Conservation (phyloP, 495 filamentous ascomycete genomes). For the Durotheca rogersii region DNA sequence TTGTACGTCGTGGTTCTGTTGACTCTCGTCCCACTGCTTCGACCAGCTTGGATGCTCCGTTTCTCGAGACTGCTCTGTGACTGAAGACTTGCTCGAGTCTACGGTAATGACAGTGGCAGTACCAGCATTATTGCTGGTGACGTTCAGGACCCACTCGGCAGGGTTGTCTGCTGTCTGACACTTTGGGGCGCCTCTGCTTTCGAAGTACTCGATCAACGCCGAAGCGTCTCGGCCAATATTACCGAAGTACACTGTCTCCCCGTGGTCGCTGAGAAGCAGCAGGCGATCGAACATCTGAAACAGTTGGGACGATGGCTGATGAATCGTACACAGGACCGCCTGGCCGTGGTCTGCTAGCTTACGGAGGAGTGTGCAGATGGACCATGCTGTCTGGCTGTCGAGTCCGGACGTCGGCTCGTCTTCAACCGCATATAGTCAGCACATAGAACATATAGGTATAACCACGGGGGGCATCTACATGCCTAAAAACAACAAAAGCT, state of each 20-base stretch:
- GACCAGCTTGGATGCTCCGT: slow-evolving; percentile 56
- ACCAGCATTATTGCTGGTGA: slow-evolving; percentile 63
- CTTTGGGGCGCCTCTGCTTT: slow-evolving; percentile 60
- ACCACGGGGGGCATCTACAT: too few relatives aligned
- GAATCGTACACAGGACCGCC: slow-evolving; percentile 80
- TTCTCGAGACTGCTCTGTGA: background rate
- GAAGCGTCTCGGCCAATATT: slow-evolving; percentile 8
- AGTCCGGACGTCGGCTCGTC: slow-evolving; percentile 79
- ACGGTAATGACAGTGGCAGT: too few relatives aligned
- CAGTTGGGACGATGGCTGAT: slow-evolving; percentile 61
- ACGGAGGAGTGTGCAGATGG: slow-evolving; percentile 70
- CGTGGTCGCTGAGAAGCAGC: slow-evolving; percentile 35
- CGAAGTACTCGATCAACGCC: slow-evolving; percentile 28
- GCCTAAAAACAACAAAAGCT: slow-evolving; percentile 7
- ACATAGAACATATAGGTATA: too few relatives aligned
- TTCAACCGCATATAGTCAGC: background rate
- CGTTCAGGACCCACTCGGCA: slow-evolving; percentile 62
- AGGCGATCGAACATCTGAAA: slow-evolving; percentile 67
- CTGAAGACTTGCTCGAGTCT: too few relatives aligned
- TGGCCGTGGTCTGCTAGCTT: slow-evolving; percentile 72
- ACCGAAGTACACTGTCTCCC: slow-evolving; percentile 2
- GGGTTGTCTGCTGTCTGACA: slow-evolving; percentile 60
- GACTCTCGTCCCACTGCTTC: slow-evolving; percentile 44
- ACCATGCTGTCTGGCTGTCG: slow-evolving; percentile 72
- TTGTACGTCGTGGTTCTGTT: slow-evolving; percentile 59